Percentiles rank a stretch among this genome's conserved stretches.
These are phyloP conservation scores for Xylariaceae sp. DNA, from an alignment of 2,329 filamentous ascomycete genomes.

Conservation along the genomic window DNA sequence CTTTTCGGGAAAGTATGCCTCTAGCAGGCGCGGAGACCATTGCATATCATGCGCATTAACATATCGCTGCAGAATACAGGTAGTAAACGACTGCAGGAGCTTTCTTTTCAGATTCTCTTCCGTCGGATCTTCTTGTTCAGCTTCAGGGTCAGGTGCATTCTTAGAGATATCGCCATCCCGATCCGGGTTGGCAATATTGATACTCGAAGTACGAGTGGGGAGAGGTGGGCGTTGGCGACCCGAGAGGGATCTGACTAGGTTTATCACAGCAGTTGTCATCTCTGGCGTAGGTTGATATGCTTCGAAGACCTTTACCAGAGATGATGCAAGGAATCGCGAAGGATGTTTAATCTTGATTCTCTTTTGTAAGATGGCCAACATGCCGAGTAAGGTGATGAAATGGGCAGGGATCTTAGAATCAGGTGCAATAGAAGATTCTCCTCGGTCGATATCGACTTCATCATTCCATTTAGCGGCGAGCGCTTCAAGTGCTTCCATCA, in stretches of 20 bases:
- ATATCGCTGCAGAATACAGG: conserved; percentile 71
- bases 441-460: conserved; percentile 39
- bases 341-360: conserved; percentile 74
- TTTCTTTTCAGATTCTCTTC: conserved; percentile 61
- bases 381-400: conserved; percentile 66
- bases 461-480: conserved; percentile 46
- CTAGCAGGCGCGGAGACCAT: conserved; percentile 63
- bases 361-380: conserved; percentile 69
- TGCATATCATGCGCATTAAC: conserved; percentile 57
- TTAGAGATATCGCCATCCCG: conserved; percentile 50
- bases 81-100: conserved; percentile 72
- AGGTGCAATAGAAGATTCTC: conserved; percentile 35
- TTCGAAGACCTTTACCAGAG: conserved; percentile 66
- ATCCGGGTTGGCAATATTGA: conserved; percentile 51
- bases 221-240: conserved; percentile 62
- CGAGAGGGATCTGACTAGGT: conserved; percentile 66
- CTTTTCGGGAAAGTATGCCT: conserved; percentile 63
- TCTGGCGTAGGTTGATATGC: conserved; percentile 63
- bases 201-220: conserved; percentile 56
- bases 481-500: conserved; percentile 66
- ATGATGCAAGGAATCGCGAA: conserved; percentile 72
- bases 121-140: conserved; percentile 47
- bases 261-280: conserved; percentile 66
- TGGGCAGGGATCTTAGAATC: conserved; percentile 37
- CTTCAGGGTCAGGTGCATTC: conserved; percentile 61